A percentile compares a stretch with the other conserved stretches of the same genome.
These are phyloP conservation scores for Vitellaria paradoxa DNA, from an alignment of 179 eudicot species.

Conservation along the genomic window DNA sequence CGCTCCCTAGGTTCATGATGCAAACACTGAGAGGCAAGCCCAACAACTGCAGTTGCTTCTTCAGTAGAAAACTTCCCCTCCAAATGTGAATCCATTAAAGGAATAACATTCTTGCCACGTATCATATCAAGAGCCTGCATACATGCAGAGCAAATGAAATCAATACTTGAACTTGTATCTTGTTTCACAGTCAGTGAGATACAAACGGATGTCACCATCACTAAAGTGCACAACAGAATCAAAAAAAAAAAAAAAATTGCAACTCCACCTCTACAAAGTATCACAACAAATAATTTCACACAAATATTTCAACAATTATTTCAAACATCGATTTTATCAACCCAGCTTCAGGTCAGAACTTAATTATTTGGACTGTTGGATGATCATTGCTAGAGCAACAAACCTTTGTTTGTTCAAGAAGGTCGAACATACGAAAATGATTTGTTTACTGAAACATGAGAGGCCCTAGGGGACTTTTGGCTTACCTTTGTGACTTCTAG, in stretches of 20 bases:
- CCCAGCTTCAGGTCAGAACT: neutral
- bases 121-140: conserved; percentile 72
- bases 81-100: conserved; percentile 71
- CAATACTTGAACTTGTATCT: neutral
- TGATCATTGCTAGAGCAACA: neutral
- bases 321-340: neutral
- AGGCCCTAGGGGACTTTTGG: neutral
- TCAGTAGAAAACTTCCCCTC: conserved; percentile 69
- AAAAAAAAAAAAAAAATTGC: neutral
- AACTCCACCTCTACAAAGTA: too few relatives aligned
- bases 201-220: neutral
- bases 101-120: conserved; percentile 53
- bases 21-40: conserved; percentile 56
- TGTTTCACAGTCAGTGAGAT: neutral
- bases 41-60: conserved; percentile 55
- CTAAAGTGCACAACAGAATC: neutral
- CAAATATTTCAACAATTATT: neutral
- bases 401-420: neutral
- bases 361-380: neutral
- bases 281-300: neutral
- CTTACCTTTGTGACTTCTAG: too few relatives aligned
- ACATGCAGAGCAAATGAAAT: neutral
- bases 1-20: conserved; percentile 66
- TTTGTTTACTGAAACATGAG: neutral
- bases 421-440: too few relatives aligned